phyloP scores from a whole-genome alignment of 768 basidiomycete genomes.

The Mycena polygramma region DNA sequence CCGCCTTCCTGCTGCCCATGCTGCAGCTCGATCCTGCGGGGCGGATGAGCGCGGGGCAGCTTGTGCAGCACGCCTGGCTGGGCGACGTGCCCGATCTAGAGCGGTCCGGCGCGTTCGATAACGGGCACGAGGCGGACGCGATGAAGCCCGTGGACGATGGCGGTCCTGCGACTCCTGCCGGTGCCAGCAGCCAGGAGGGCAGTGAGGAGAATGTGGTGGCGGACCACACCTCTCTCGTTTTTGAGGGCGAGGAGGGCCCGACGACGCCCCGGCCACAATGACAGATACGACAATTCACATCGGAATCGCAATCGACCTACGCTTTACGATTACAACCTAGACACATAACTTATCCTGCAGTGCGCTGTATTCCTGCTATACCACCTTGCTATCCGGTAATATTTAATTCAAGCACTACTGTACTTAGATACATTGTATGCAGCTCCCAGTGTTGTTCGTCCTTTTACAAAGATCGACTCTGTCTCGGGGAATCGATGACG shows the following conservation, averaged over 20 bases:
- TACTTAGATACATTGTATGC: too few relatives aligned
- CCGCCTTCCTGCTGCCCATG: conserved; percentile 90
- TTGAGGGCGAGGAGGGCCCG: conserved; percentile 12
- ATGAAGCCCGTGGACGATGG: conserved; percentile 85
- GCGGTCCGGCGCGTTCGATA: conserved; percentile 16
- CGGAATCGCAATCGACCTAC: too few relatives aligned
- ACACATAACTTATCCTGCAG: background rate
- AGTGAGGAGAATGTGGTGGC: background rate
- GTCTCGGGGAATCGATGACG: too few relatives aligned
- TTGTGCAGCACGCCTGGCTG: conserved; percentile 89
- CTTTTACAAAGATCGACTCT: too few relatives aligned
- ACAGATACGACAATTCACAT: too few relatives aligned
- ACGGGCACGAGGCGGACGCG: conserved; percentile 57
- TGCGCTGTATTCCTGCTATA: conserved; percentile 5
- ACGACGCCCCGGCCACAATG: conserved; percentile 4
- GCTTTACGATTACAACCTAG: too few relatives aligned
- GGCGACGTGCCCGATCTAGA: conserved; percentile 63
- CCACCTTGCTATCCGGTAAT: background rate
- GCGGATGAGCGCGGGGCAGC: conserved; percentile 85
- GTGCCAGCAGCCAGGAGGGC: background rate
- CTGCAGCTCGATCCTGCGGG: conserved; percentile 88
- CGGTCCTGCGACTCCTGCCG: background rate
- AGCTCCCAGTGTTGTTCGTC: background rate
- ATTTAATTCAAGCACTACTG: background rate
- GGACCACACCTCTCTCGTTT: conserved; percentile 9